Evolutionary conservation across 305 asterid species (phyloP).

Genomic region (Solanum hybrid): DNA sequence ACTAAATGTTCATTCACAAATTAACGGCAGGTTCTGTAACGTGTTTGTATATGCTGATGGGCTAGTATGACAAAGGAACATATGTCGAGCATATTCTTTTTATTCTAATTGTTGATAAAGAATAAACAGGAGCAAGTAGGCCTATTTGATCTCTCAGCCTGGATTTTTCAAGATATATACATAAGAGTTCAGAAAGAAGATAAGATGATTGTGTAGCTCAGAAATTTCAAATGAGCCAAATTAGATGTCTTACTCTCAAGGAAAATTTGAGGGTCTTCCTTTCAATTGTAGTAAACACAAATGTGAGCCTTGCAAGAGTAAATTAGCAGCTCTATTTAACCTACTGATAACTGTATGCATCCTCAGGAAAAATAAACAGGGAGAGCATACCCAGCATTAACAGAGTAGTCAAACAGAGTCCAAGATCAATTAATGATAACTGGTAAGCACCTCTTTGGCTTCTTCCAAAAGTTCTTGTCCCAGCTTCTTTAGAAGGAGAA

Average conservation of each 20-base stretch:
- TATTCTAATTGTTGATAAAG: neutral
- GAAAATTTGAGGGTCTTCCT: neutral
- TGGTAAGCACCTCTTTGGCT: constrained; percentile 71
- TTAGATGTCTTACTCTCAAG: neutral
- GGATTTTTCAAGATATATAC: neutral
- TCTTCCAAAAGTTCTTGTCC: constrained; percentile 94
- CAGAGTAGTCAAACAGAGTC: neutral
- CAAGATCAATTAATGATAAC: neutral
- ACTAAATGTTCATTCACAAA: neutral
- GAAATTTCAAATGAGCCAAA: neutral
- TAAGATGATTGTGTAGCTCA: neutral
- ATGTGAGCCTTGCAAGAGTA: neutral
- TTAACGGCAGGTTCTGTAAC: neutral
- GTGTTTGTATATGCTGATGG: neutral
- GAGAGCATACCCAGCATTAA: neutral
- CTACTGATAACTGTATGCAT: neutral
- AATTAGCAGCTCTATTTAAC: neutral
- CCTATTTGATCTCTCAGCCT: neutral
- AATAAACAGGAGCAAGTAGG: neutral
- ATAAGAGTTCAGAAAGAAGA: neutral
- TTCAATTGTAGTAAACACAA: neutral
- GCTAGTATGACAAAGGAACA: neutral
- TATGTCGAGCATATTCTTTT: neutral
- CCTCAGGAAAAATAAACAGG: neutral
- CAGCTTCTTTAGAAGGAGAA: constrained; percentile 76